A percentile compares a stretch with the other conserved stretches of the same genome.
phyloP scores from a whole-genome alignment of 2,329 filamentous ascomycete genomes.

The Aspergillus sp. region DNA sequence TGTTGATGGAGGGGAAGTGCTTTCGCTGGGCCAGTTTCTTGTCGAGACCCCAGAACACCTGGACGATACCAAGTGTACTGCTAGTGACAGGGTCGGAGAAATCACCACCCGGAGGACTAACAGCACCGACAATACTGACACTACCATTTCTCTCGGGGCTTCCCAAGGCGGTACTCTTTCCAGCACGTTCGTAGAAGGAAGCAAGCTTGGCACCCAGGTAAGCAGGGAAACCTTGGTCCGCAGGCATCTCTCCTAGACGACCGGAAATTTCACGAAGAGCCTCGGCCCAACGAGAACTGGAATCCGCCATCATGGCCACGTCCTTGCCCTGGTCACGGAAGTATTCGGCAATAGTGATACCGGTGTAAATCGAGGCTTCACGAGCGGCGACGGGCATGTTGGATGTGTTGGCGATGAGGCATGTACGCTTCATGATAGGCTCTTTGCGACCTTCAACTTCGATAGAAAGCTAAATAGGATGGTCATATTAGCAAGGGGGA shows the following conservation, averaged over 20 bases:
- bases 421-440: slow-evolving; percentile 99
- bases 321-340: slow-evolving; percentile 96
- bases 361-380: slow-evolving; percentile 98
- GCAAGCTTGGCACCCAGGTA: slow-evolving; percentile 96
- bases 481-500: background rate
- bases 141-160: slow-evolving; percentile 84
- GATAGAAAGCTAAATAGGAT: slow-evolving; percentile 65
- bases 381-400: slow-evolving; percentile 99
- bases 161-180: slow-evolving; percentile 77
- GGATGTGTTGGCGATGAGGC: slow-evolving; percentile 96
- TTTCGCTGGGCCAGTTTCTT: slow-evolving; percentile 99
- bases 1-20: slow-evolving; percentile 99
- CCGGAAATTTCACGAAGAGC: slow-evolving; percentile 97
- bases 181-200: slow-evolving; percentile 98
- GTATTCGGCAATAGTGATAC: slow-evolving; percentile 91
- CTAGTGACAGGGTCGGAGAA: slow-evolving; percentile 97
- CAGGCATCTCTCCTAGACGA: slow-evolving; percentile 98
- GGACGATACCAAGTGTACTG: slow-evolving; percentile 91
- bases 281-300: slow-evolving; percentile 96
- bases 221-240: slow-evolving; percentile 98
- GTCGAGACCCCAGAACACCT: slow-evolving; percentile 99
- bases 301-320: slow-evolving; percentile 99
- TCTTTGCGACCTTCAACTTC: slow-evolving; percentile 91
- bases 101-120: slow-evolving; percentile 96
- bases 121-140: slow-evolving; percentile 95